phyloP scores from a whole-genome alignment of 1,284 basidiomycete genomes.

The Limonomyces culmigenus region DNA sequence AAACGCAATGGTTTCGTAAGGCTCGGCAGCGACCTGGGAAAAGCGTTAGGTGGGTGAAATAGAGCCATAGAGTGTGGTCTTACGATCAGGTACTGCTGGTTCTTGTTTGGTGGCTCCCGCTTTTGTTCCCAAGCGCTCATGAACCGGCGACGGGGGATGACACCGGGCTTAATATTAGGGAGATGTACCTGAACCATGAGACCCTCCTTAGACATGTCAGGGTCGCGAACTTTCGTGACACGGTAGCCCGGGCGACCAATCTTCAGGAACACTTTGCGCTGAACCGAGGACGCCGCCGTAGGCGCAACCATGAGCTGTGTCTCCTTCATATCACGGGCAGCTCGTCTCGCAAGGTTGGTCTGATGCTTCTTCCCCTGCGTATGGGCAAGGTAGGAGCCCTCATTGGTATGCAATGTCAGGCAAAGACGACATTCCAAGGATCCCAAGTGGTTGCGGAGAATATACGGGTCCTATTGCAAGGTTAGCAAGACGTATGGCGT shows the following conservation, averaged over 20 bases:
- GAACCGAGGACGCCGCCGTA: slow-evolving; percentile 46
- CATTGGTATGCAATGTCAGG: slow-evolving; percentile 95
- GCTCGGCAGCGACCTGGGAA: slow-evolving; percentile 85
- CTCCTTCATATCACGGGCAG: slow-evolving; percentile 91
- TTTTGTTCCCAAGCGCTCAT: slow-evolving; percentile 99
- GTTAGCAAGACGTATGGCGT: slow-evolving; percentile 3
- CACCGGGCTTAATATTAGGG: slow-evolving; percentile 82
- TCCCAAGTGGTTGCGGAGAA: slow-evolving; percentile 93
- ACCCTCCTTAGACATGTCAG: slow-evolving; percentile 69
- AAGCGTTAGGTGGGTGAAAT: too few species aligned
- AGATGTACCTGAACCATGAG: slow-evolving; percentile 95
- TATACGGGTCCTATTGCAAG: slow-evolving; percentile 80
- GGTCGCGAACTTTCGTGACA: slow-evolving; percentile 78
- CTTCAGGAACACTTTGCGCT: slow-evolving; percentile 91
- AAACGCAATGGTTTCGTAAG: slow-evolving; percentile 98
- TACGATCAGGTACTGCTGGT: slow-evolving; percentile 94
- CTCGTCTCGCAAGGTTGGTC: slow-evolving; percentile 92
- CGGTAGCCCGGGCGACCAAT: slow-evolving; percentile 93
- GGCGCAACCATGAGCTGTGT: slow-evolving; percentile 75
- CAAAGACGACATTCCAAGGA: slow-evolving; percentile 97
- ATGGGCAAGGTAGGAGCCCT: slow-evolving; percentile 97
- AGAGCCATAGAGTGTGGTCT: slow-evolving; percentile 16
- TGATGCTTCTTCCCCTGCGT: slow-evolving; percentile 99
- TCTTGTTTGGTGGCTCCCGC: slow-evolving; percentile 85
- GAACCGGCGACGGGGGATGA: slow-evolving; percentile 79